Evolutionary conservation across 768 basidiomycete species (phyloP), one percentile per base, ranked within the genome.

Genomic region (Cystofilobasidium capitatum): DNA sequence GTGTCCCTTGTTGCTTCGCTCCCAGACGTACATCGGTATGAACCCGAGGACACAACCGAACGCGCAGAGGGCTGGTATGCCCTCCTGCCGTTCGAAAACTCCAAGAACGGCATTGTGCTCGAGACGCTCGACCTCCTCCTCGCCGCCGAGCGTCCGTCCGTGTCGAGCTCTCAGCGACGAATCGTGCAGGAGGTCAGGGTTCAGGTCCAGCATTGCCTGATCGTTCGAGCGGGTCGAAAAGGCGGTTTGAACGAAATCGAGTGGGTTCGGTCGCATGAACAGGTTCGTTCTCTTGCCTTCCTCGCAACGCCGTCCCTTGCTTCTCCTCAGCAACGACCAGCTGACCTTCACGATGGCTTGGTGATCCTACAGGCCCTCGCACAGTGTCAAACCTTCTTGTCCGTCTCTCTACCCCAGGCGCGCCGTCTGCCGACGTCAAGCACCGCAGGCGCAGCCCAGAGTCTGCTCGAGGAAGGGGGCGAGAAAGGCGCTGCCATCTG

Each of bases 81-180:
- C 17, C 55, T 58, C 5, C 36, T 59, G 3, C 65, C 65, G 22
- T 31, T 66, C 16, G 65, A 66, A 37, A 66, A 66, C 58, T 66
- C 65, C 9, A 66, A 66, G 40, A 66, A 66, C 36, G 65, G 65
- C 42, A 66, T 66, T 58, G 65, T 66, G 35, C 44, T 66, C 22
- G 65, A 66, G 47, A 66, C 65, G 26, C 65, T 66, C 47, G 65
- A 66, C 29, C 57, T 66, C 22, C 58, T 66, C 12, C 65, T 65
- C 14, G 55, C 26, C 6, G 39, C 54, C 22, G 33, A 22, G 17
- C 9, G 7, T 37, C 36, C 22, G n/a, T 16, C n/a, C 26, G 10
- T 24, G n/a, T 20, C 29, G 36, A 17, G 44, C 22, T 24, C 36
- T 7, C 39, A 20, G 35, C 14, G 39, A 16, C 40, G 35, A 24